Base-by-base conservation (phyloP, 2,329 filamentous ascomycete species). In the Fusarium clavum region DNA sequence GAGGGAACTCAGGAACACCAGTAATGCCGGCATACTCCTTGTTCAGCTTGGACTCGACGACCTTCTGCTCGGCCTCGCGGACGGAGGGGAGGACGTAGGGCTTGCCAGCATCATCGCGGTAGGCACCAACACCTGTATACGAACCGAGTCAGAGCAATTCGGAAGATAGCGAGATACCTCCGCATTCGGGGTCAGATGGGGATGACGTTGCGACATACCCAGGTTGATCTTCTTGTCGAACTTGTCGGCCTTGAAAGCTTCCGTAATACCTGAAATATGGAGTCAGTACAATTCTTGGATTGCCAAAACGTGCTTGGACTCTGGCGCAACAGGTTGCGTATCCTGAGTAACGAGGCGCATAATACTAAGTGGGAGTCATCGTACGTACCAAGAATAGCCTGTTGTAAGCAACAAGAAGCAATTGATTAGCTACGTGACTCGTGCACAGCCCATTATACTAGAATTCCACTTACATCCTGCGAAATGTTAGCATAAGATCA, bases 11-110 rank as follows among this genome's bases (percentile, higher is more conserved):
- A 72, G 94, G 93, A 47, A 98, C 89, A 86, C 96, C 96, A 49
- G 96, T 98, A 84, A 99, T 99, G 81, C 94, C 94, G 72, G 95
- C 94, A 82, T 98, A 98, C 84, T 98, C 96, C 88, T 98, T 97
- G 89, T 98, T 96, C 78, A 96, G 81, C 77, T 89, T 88, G 72
- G 89, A 85, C 56, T 91, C 84, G 69, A 98, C 87, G 70, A 97
- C 88, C 85, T 94, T 93, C 82, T 93, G 87, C 88, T 98, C 96
- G 67, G 95, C 96, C 77, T 91, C 84, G 80, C 90, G 91, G 67
- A 99, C 96, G 51, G 95, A 98, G 64, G 95, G 95, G 69, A 99
- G 92, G 70, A 99, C 95, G 82, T 95, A 98, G 67, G 96, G 96
- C 88, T 98, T 98, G 83, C 96, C 96, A 84, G 94, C 87, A 87